Evolutionary conservation across 129 eudicot genomes (phyloP), one percentile per base, ranked within the genome.

Genomic region (Tanacetum coccineum): DNA sequence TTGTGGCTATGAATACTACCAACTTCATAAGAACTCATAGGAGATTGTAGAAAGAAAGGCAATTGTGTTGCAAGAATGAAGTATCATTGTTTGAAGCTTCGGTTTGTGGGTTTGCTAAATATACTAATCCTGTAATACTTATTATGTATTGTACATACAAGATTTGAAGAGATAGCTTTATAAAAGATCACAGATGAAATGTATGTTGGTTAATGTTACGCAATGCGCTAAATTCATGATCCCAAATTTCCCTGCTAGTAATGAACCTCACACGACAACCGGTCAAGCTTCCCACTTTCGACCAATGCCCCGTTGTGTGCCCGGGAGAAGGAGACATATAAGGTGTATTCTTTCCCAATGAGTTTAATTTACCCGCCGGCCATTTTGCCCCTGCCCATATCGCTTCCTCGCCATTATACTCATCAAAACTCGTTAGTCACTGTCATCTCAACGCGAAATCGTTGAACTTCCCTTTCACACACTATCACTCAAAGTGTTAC

Each of bases 21-120:
- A 94, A 94, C 46, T 89, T 94, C 74, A 87, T 94, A n/a, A 84
- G 99, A 74, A 82, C 83, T 18, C 99, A 94, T 55, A 74, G 99
- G 76, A 87, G 99, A 75, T 61, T 89, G 79, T 93, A 64, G 71
- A 61, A 49, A n/a, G 59, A 19, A 66, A 28, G 40, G 30, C 13
- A 67, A 7, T 1, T 39, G 15, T 74, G 68, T 47, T 39, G 54
- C 63, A 51, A 25, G 62, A 58, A 32, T 72, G 51, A 63, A 10
- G 22, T 15, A 60, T 60, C 65, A 60, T 12, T 67, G 48, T 7
- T 36, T 22, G 18, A 59, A 67, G 51, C 30, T 40, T 54, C 36
- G 4, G 22, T 10, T 7, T 42, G 5, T 42, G 57, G 54, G 21
- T 50, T 57, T 60, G 70, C 58, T 62, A 15, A 49, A 48, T 17